Percentiles rank a stretch among this genome's conserved stretches.
phyloP scores from a whole-genome alignment of 1,284 basidiomycete genomes.

The Amylostereum areolatum region DNA sequence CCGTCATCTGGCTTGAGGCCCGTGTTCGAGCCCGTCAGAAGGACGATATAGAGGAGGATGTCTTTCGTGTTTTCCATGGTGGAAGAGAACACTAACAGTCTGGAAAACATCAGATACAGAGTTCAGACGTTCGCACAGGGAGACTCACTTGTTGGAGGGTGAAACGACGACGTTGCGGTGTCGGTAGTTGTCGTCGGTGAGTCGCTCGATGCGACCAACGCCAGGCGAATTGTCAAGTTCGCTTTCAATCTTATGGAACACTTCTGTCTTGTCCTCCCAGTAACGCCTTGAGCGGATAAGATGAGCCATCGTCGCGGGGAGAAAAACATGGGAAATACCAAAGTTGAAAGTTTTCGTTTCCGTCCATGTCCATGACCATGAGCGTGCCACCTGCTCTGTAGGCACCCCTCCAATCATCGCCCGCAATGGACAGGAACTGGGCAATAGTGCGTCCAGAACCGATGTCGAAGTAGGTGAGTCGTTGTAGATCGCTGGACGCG shows the following conservation, averaged over 20 bases:
- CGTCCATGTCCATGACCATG: constrained; percentile 32
- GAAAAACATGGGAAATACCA: constrained; percentile 20
- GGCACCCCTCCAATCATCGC: constrained; percentile 31
- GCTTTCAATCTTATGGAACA: constrained; percentile 23
- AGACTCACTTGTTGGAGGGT: constrained; percentile 24
- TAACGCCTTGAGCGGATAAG: constrained; percentile 26
- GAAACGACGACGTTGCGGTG: constrained; percentile 23
- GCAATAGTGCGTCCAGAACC: constrained; percentile 28
- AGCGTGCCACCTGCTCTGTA: constrained; percentile 29
- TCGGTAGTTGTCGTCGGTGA: constrained; percentile 28
- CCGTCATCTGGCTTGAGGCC: constrained; percentile 10
- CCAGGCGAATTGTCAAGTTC: constrained; percentile 31
- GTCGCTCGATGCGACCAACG: constrained; percentile 29
- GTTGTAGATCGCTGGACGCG: constrained; percentile 19
- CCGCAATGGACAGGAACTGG: constrained; percentile 20
- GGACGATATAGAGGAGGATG: constrained; percentile 26
- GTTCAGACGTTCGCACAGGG: background rate
- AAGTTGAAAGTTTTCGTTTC: constrained; percentile 33
- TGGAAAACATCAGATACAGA: constrained; percentile 5
- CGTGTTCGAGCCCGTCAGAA: constrained; percentile 22
- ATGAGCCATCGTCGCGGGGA: background rate
- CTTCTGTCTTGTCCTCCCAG: constrained; percentile 27
- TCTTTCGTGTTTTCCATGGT: constrained; percentile 30
- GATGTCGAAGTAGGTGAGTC: constrained; percentile 30
- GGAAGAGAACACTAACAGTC: constrained; percentile 28